phyloP scores from a whole-genome alignment of 345 rosid genomes.

The Raphanus raphanistrum region DNA sequence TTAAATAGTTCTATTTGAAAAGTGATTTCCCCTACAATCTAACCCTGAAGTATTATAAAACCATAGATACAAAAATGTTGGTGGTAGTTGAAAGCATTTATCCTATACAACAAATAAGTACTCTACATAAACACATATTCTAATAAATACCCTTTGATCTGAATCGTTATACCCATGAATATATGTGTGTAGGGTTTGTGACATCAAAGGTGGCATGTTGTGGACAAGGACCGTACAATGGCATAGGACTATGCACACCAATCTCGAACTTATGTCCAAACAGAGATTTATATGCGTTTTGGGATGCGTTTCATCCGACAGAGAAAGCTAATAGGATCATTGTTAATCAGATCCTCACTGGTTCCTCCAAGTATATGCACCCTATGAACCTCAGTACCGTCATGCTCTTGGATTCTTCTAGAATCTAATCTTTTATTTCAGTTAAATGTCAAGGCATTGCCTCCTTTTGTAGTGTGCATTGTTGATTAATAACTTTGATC shows the following conservation, averaged over 20 bases:
- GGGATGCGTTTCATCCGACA: slow-evolving; percentile 84
- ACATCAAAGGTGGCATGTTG: slow-evolving; percentile 73
- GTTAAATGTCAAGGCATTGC: background rate
- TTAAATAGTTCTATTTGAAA: slow-evolving; percentile 11
- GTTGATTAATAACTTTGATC: slow-evolving; percentile 21
- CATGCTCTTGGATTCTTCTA: slow-evolving; percentile 53
- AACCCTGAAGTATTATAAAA: background rate
- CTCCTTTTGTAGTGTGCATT: slow-evolving; percentile 12
- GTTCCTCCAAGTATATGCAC: slow-evolving; percentile 54
- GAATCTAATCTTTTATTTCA: slow-evolving; percentile 20
- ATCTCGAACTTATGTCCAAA: slow-evolving; percentile 67
- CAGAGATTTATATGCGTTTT: slow-evolving; percentile 56
- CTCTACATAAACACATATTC: slow-evolving; percentile 4
- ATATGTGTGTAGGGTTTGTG: slow-evolving; percentile 51
- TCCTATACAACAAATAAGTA: background rate
- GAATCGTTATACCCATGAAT: background rate
- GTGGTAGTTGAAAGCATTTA: slow-evolving; percentile 18
- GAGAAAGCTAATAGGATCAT: slow-evolving; percentile 65
- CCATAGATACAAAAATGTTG: background rate
- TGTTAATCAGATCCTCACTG: slow-evolving; percentile 49
- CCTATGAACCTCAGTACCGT: slow-evolving; percentile 73
- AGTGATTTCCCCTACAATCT: background rate
- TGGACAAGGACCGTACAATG: slow-evolving; percentile 76
- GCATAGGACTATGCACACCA: slow-evolving; percentile 68
- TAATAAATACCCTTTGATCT: background rate